phyloP scores from a whole-genome alignment of 2,329 filamentous ascomycete species.

The Neurospora sp. region DNA sequence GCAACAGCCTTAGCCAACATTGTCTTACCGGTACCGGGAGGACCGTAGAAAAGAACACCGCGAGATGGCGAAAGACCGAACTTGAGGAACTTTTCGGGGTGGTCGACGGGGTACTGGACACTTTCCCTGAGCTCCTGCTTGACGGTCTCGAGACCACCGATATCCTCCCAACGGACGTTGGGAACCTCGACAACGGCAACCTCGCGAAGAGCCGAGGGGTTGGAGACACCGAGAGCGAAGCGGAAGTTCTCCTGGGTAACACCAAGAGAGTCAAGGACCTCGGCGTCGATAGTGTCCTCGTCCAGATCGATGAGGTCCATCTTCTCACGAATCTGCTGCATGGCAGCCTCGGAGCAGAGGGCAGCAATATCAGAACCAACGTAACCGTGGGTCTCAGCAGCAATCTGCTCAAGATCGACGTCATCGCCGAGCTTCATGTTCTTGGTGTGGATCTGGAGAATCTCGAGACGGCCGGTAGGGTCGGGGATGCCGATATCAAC shows the following conservation, averaged over 20 bases:
- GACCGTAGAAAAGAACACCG: constrained; percentile 97
- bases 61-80: constrained; percentile 96
- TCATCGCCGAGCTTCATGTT: constrained; percentile 99
- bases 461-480: constrained; percentile 95
- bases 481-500: constrained; percentile 98
- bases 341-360: constrained; percentile 96
- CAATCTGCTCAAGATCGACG: constrained; percentile 93
- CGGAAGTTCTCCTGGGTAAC: constrained; percentile 99
- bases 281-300: constrained; percentile 97
- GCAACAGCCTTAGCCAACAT: constrained; percentile 98
- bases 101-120: constrained; percentile 97
- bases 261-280: constrained; percentile 94
- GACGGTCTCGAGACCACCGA: constrained; percentile 95
- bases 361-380: constrained; percentile 97
- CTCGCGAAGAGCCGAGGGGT: constrained; percentile 96
- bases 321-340: constrained; percentile 99
- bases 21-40: constrained; percentile 99
- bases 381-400: constrained; percentile 96
- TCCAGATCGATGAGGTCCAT: constrained; percentile 99
- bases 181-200: constrained; percentile 98
- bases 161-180: constrained; percentile 99
- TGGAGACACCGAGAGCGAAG: constrained; percentile 94
- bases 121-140: constrained; percentile 99
- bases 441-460: constrained; percentile 99
- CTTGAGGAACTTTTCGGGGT: constrained; percentile 99